These are phyloP conservation scores for Clitopilus passeckerianus DNA, from an alignment of 768 basidiomycete genomes.

Conservation along the genomic window DNA sequence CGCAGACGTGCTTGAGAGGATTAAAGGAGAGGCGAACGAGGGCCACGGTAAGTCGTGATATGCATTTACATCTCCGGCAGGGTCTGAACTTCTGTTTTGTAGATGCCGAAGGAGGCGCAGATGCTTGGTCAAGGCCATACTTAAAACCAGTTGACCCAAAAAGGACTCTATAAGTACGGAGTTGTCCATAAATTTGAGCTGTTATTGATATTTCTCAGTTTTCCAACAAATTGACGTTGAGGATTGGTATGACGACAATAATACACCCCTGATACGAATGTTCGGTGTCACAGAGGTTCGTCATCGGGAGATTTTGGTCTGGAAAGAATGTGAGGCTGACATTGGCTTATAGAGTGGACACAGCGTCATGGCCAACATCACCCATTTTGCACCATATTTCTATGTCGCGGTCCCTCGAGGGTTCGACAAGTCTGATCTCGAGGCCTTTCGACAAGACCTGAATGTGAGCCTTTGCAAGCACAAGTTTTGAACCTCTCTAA, in stretches of 20 bases:
- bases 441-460: slow-evolving; percentile 59
- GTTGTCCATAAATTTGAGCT: neutral
- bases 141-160: slow-evolving; percentile 51
- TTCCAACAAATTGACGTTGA: slow-evolving; percentile 98
- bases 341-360: slow-evolving; percentile 58
- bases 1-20: slow-evolving; percentile 55
- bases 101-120: slow-evolving; percentile 74
- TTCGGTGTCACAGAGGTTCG: slow-evolving; percentile 88
- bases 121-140: slow-evolving; percentile 66
- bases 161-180: slow-evolving; percentile 64
- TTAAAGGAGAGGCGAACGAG: slow-evolving; percentile 48
- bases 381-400: slow-evolving; percentile 88
- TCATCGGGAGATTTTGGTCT: neutral
- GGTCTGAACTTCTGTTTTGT: too few relatives aligned
- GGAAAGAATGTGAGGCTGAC: neutral
- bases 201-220: slow-evolving; percentile 34
- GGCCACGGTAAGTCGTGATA: slow-evolving; percentile 32
- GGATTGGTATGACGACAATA: slow-evolving; percentile 43
- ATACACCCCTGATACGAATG: slow-evolving; percentile 52
- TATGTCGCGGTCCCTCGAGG: slow-evolving; percentile 86
- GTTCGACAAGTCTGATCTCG: slow-evolving; percentile 63
- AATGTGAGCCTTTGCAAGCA: slow-evolving; percentile 51
- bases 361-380: slow-evolving; percentile 83
- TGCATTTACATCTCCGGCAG: too few relatives aligned
- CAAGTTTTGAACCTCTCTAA: neutral